These are phyloP conservation scores for Pirum gemmata DNA, from an alignment of 78 protist species.

Conservation along the genomic window DNA sequence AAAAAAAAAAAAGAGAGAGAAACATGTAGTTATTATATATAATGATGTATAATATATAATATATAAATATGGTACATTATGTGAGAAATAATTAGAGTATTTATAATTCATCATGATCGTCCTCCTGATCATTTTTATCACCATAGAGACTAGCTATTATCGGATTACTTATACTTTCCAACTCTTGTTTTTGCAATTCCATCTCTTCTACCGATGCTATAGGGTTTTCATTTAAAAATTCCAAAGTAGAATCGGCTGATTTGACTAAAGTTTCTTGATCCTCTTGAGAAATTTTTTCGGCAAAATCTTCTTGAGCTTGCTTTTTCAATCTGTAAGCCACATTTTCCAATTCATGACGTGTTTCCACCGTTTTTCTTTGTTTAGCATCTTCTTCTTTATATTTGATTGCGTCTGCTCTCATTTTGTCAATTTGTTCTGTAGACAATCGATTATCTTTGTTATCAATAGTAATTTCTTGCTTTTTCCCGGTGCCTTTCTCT, in stretches of 20 bases:
- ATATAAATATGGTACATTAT: no score
- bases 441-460: constrained; percentile 84
- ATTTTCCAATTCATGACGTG: constrained; percentile 69
- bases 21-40: no score
- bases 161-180: constrained; percentile 82
- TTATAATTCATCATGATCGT: neutral
- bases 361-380: constrained; percentile 66
- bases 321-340: constrained; percentile 62
- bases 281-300: constrained; percentile 79
- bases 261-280: constrained; percentile 72
- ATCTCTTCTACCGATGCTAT: constrained; percentile 81
- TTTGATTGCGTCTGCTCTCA: constrained; percentile 83
- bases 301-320: constrained; percentile 67
- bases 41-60: no score
- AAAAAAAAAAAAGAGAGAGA: no score
- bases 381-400: constrained; percentile 76
- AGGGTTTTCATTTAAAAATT: constrained; percentile 84
- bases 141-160: constrained; percentile 86
- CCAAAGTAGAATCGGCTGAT: constrained; percentile 72
- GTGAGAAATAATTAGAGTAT: no score
- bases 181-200: constrained; percentile 76
- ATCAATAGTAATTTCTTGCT: constrained; percentile 78
- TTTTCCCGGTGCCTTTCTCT: constrained; percentile 80
- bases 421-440: constrained; percentile 79
- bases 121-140: constrained; percentile 36